phyloP scores from a whole-genome alignment of 257 asterid species.

The Verbascum thapsus region DNA sequence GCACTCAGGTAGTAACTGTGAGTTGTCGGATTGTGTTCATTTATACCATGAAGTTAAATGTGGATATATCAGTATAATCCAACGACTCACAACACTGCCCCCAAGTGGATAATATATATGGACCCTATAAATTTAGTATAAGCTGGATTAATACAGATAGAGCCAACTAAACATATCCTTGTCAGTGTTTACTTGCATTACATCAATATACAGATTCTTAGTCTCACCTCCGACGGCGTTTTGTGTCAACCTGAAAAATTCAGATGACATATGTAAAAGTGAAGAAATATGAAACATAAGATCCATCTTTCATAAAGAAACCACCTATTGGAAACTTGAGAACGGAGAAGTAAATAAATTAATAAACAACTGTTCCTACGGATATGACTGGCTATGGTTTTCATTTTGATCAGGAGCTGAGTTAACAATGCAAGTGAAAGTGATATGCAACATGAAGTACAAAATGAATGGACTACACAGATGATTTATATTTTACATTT shows the following conservation, averaged over 20 bases:
- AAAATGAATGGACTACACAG: neutral
- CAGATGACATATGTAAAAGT: conserved; percentile 2
- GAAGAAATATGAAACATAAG: neutral
- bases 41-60: neutral
- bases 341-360: too few relatives aligned
- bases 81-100: conserved; percentile 20
- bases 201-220: conserved; percentile 15
- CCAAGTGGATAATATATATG: conserved; percentile 16
- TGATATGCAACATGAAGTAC: too few relatives aligned
- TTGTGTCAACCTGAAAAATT: conserved; percentile 68
- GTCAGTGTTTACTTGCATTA: conserved; percentile 39
- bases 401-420: too few relatives aligned
- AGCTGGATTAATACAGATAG: conserved; percentile 37
- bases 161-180: conserved; percentile 50
- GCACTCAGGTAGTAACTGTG: conserved; percentile 10
- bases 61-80: neutral
- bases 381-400: too few relatives aligned
- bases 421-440: too few relatives aligned
- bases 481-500: neutral
- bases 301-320: neutral
- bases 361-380: too few relatives aligned
- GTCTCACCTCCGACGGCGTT: conserved; percentile 71
- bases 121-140: conserved; percentile 24
- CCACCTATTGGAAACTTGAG: too few relatives aligned
- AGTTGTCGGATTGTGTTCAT: conserved; percentile 1